Evolutionary conservation across 1,284 basidiomycete genomes (phyloP).

Genomic region (Prillingera fragicola): DNA sequence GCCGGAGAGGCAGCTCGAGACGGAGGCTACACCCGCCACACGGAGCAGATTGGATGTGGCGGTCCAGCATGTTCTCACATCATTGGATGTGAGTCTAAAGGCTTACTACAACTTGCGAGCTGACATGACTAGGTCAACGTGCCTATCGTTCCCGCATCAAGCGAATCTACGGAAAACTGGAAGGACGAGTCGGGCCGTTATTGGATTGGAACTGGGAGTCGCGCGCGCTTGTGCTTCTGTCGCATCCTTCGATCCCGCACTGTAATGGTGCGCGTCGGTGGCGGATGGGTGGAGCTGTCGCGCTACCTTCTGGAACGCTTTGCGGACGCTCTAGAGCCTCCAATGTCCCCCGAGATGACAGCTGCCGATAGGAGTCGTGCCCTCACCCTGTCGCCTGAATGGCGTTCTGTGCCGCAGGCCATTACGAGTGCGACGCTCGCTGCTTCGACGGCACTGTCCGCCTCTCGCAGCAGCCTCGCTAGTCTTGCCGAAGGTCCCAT

Average conservation of each 20-base stretch:
- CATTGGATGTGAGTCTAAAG: constrained; percentile 58
- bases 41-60: constrained; percentile 86
- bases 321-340: constrained; percentile 69
- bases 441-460: not conserved
- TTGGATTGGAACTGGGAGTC: constrained; percentile 84
- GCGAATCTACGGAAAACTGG: constrained; percentile 51
- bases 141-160: constrained; percentile 66
- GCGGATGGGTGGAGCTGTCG: constrained; percentile 86
- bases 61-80: constrained; percentile 83
- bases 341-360: too few relatives aligned
- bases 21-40: constrained; percentile 74
- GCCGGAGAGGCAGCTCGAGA: not conserved
- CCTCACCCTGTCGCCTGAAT: not conserved
- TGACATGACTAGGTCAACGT: constrained; percentile 55
- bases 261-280: constrained; percentile 91
- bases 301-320: constrained; percentile 83
- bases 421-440: constrained; percentile 7
- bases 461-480: not conserved
- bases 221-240: constrained; percentile 74
- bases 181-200: constrained; percentile 88
- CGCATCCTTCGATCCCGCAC: constrained; percentile 84
- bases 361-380: not conserved
- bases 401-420: constrained; percentile 4
- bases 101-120: not conserved
- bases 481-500: not conserved